These are phyloP conservation scores for Microcera coccophila DNA, from an alignment of 2,329 filamentous ascomycete genomes.

Conservation along the genomic window DNA sequence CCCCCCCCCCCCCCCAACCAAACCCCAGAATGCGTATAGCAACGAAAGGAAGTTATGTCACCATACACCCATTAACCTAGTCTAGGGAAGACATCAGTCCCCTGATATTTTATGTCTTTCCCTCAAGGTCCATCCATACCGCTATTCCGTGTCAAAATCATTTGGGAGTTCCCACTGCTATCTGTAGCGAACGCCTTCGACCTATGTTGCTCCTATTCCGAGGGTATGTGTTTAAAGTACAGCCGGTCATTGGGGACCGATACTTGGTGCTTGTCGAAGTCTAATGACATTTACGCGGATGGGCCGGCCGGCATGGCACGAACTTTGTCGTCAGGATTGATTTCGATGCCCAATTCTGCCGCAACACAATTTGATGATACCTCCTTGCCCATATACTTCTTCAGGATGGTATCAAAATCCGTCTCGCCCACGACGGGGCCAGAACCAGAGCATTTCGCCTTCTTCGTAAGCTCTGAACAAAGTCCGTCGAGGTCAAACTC, in stretches of 20 bases:
- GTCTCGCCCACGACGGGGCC: conserved; percentile 85
- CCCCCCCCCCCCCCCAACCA: too few species aligned
- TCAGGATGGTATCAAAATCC: conserved; percentile 79
- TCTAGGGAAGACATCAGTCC: too few species aligned
- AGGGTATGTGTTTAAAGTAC: conserved; percentile 23
- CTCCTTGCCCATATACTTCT: conserved; percentile 55
- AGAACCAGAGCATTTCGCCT: conserved; percentile 89
- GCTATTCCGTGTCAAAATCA: conserved; percentile 8
- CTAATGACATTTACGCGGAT: conserved; percentile 12
- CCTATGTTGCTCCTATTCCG: conserved; percentile 20
- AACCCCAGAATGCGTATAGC: too few species aligned
- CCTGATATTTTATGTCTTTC: background rate
- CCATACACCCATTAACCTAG: too few species aligned
- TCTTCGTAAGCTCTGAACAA: conserved; percentile 88
- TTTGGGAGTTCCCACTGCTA: conserved; percentile 22
- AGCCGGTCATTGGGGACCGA: conserved; percentile 13
- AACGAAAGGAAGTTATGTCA: too few species aligned
- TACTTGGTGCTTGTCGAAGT: conserved; percentile 7
- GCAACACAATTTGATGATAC: conserved; percentile 33
- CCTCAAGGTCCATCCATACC: conserved; percentile 3
- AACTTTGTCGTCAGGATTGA: conserved; percentile 25
- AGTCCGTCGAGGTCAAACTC: conserved; percentile 92
- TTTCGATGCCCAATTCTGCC: conserved; percentile 59
- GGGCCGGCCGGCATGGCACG: conserved; percentile 6
- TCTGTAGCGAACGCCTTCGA: conserved; percentile 27